Evolutionary conservation across 495 filamentous ascomycete genomes (phyloP).

Genomic region (Tetracladium setigerum): DNA sequence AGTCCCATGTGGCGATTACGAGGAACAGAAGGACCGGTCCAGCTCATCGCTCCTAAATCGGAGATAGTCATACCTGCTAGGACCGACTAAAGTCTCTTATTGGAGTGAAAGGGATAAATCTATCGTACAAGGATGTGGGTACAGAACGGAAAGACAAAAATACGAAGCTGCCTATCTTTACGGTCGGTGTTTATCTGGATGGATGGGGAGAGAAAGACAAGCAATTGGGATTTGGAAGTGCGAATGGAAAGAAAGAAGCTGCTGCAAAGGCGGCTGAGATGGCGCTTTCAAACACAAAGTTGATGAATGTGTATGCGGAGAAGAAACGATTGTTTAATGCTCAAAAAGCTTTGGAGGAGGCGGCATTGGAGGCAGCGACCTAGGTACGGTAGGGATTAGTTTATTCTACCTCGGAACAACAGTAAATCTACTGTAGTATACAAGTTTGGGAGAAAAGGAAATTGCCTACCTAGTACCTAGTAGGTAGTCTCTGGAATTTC

Average conservation of each 20-base stretch:
- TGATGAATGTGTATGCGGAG: constrained; percentile 47
- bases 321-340: constrained; percentile 31
- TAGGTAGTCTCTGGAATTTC: no score
- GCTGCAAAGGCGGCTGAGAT: constrained; percentile 60
- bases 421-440: no score
- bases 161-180: constrained; percentile 51
- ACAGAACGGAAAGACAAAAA: constrained; percentile 44
- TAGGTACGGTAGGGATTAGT: background rate
- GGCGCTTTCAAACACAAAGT: constrained; percentile 51
- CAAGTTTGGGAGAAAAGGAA: no score
- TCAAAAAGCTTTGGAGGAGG: constrained; percentile 22
- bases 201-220: constrained; percentile 64
- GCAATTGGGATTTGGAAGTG: constrained; percentile 60
- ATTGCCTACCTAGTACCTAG: no score
- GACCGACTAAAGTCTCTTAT: constrained; percentile 50
- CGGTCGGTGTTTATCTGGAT: constrained; percentile 61
- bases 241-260: constrained; percentile 64
- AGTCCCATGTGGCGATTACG: constrained; percentile 16
- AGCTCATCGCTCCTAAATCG: constrained; percentile 1
- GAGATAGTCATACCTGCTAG: constrained; percentile 31
- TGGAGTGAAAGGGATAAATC: constrained; percentile 43
- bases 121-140: constrained; percentile 57
- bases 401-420: no score
- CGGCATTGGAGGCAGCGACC: constrained; percentile 5
- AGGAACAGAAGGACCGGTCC: constrained; percentile 1